Percentiles rank a stretch among this genome's conserved stretches.
Evolutionary conservation across 257 asterid genomes (phyloP).

Genomic region (Catharanthus roseus): DNA sequence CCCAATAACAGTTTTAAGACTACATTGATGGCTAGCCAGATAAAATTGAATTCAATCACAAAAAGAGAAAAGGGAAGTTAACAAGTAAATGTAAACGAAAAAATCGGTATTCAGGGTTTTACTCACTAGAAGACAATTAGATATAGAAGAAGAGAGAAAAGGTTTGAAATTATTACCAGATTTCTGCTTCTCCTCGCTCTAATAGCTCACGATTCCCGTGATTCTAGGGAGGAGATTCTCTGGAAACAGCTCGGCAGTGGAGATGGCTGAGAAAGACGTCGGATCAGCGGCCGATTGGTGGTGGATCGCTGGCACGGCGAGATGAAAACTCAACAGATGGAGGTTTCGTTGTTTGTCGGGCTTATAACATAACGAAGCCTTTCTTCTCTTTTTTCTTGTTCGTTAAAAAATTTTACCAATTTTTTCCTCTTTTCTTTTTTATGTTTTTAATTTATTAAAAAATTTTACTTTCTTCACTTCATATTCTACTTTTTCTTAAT

Average conservation of each 20-base stretch:
- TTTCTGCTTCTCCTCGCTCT: not conserved
- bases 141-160: not conserved
- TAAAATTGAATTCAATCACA: not conserved
- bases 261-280: not conserved
- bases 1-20: not conserved
- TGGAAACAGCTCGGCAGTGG: not conserved
- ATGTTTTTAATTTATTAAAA: not conserved
- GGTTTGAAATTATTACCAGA: not conserved
- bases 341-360: not conserved
- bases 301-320: not conserved
- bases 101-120: not conserved
- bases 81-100: not conserved
- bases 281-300: not conserved
- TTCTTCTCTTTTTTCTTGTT: not conserved
- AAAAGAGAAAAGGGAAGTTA: not conserved
- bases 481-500: too few species aligned
- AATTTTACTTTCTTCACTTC: not conserved
- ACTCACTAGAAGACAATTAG: not conserved
- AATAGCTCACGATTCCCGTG: not conserved
- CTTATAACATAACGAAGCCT: not conserved
- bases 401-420: not conserved
- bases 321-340: not conserved
- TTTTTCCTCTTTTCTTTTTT: not conserved
- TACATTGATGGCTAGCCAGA: not conserved
- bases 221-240: not conserved